Conservation (phyloP, 768 basidiomycete species). For the Xerocomellus amylosporus region DNA sequence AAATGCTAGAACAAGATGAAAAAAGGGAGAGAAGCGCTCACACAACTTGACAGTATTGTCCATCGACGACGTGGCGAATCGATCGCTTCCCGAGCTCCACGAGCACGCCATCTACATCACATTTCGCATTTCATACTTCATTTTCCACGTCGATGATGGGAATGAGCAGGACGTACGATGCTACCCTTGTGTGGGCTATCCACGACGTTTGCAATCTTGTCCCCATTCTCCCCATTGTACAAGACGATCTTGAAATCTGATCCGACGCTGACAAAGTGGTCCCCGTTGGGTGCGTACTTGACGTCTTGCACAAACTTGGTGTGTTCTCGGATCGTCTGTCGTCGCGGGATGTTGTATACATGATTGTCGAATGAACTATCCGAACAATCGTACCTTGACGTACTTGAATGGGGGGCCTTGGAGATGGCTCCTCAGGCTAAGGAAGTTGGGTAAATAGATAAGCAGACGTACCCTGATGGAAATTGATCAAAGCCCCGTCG, state of each 20-base stretch:
- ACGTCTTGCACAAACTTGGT: conserved; percentile 92
- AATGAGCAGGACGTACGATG: conserved; percentile 50
- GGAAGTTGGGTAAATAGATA: neutral
- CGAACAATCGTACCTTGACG: conserved; percentile 53
- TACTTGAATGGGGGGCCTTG: conserved; percentile 85
- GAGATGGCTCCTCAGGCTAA: neutral
- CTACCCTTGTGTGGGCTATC: conserved; percentile 71
- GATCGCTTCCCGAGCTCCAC: conserved; percentile 79
- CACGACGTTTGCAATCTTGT: conserved; percentile 65
- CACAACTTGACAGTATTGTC: conserved; percentile 89
- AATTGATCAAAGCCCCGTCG: conserved; percentile 78
- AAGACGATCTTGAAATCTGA: conserved; percentile 85
- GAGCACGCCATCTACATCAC: conserved; percentile 58
- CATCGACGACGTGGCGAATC: conserved; percentile 76
- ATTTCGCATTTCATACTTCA: neutral
- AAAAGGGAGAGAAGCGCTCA: conserved; percentile 27
- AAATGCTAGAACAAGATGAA: neutral
- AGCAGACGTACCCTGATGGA: conserved; percentile 64
- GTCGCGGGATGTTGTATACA: neutral
- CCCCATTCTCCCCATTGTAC: conserved; percentile 89
- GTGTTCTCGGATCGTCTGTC: conserved; percentile 82
- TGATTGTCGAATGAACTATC: neutral
- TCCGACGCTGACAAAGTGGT: conserved; percentile 83
- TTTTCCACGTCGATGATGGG: neutral
- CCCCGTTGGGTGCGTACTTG: conserved; percentile 76